Conservation (phyloP, 2,329 filamentous ascomycete species). For the Microsporum audouinii region DNA sequence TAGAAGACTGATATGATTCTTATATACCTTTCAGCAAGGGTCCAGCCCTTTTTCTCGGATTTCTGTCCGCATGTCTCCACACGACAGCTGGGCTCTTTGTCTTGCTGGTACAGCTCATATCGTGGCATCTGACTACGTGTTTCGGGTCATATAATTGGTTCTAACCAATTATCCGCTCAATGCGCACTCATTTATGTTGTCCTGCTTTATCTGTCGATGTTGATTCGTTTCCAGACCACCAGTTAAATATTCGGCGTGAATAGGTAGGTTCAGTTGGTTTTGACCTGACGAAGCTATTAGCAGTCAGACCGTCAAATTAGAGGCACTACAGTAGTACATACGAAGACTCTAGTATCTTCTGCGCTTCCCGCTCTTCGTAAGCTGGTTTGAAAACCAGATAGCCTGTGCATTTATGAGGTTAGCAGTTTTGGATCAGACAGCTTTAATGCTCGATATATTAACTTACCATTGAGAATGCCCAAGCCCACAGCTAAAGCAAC, state of each 20-base stretch:
- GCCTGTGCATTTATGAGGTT: constrained; percentile 19
- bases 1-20: background rate
- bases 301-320: background rate
- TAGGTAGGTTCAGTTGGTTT: background rate
- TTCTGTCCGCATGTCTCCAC: background rate
- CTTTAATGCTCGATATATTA: background rate
- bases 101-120: background rate
- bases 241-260: constrained; percentile 1
- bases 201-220: background rate
- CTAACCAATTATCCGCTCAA: background rate
- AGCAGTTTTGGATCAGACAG: background rate
- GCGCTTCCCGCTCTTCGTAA: constrained; percentile 28
- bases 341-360: constrained; percentile 10
- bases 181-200: background rate
- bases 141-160: background rate
- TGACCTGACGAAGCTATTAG: background rate
- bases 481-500: constrained; percentile 29
- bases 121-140: background rate
- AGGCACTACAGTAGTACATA: background rate
- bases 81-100: background rate
- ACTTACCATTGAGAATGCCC: constrained; percentile 31
- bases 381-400: constrained; percentile 36
- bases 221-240: constrained; percentile 4
- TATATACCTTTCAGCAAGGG: background rate
- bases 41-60: background rate